phyloP scores from a whole-genome alignment of 495 filamentous ascomycete species.

The Penicillium cinerascens region DNA sequence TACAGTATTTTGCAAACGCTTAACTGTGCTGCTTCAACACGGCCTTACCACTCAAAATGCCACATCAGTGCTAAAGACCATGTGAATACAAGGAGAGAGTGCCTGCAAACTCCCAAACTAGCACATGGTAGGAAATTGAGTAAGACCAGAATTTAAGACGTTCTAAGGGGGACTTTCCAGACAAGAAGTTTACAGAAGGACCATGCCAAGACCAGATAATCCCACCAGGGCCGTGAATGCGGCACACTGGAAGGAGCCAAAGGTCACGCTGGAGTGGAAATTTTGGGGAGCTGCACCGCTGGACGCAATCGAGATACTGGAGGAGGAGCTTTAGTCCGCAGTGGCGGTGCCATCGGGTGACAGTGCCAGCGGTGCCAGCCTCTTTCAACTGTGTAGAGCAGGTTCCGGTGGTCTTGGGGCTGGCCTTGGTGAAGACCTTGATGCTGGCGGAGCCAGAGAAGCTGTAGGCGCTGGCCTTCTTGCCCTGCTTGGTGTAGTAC shows the following conservation, averaged over 20 bases:
- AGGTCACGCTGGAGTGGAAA: slow-evolving; percentile 26
- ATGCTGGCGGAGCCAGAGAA: slow-evolving; percentile 67
- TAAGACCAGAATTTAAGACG: neutral
- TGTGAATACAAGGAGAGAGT: neutral
- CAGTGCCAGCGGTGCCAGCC: slow-evolving; percentile 63
- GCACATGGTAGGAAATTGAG: neutral
- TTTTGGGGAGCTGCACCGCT: slow-evolving; percentile 35
- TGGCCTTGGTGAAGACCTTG: slow-evolving; percentile 40
- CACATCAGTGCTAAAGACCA: neutral
- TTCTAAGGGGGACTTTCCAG: neutral
- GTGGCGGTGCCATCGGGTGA: slow-evolving; percentile 48
- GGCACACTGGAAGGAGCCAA: slow-evolving; percentile 61
- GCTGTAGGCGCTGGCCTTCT: slow-evolving; percentile 60
- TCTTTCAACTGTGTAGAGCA: slow-evolving; percentile 55
- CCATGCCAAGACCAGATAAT: slow-evolving; percentile 67
- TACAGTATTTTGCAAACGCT: too few species aligned
- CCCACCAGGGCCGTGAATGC: slow-evolving; percentile 62
- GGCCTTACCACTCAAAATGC: neutral
- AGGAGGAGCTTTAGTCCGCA: slow-evolving; percentile 24
- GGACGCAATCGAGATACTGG: slow-evolving; percentile 29
- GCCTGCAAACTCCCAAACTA: neutral
- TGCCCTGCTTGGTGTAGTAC: slow-evolving; percentile 68
- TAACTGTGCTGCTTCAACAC: too few species aligned
- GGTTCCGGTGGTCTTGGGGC: slow-evolving; percentile 49
- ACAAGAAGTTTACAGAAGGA: slow-evolving; percentile 56